Evolutionary conservation across 1,284 basidiomycete species (phyloP).

Genomic region (Hemileia vastatrix): DNA sequence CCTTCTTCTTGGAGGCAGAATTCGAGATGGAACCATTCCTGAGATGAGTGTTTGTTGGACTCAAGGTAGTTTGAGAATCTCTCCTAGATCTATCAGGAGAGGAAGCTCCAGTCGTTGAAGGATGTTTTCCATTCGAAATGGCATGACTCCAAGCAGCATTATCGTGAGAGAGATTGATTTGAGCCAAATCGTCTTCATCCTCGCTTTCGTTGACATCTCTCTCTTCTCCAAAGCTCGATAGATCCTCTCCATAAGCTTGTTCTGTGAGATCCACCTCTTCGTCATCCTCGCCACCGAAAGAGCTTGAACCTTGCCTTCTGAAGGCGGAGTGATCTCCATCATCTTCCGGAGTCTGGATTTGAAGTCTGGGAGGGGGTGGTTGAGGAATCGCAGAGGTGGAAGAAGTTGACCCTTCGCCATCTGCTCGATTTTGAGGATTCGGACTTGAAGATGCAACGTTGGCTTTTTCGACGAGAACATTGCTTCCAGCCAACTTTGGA

Average conservation of each 20-base stretch:
- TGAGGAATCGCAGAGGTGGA: slow-evolving; percentile 28
- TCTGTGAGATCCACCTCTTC: slow-evolving; percentile 92
- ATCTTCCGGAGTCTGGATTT: slow-evolving; percentile 15
- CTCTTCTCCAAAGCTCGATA: slow-evolving; percentile 50
- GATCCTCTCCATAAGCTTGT: slow-evolving; percentile 71
- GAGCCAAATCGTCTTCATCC: slow-evolving; percentile 14
- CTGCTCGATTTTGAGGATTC: slow-evolving; percentile 12
- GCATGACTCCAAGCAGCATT: slow-evolving; percentile 31
- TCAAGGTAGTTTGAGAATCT: slow-evolving; percentile 11
- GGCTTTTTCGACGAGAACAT: slow-evolving; percentile 9
- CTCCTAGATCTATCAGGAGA: slow-evolving; percentile 9
- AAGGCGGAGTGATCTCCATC: background rate
- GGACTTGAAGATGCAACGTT: background rate
- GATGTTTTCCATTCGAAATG: slow-evolving; percentile 30
- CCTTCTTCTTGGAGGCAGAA: slow-evolving; percentile 33
- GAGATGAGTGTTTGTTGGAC: slow-evolving; percentile 23
- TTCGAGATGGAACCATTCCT: background rate
- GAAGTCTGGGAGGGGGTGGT: slow-evolving; percentile 31
- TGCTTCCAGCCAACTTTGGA: slow-evolving; percentile 1
- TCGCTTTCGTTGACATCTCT: slow-evolving; percentile 15
- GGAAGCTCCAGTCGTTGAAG: slow-evolving; percentile 43
- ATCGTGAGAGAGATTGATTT: slow-evolving; percentile 34
- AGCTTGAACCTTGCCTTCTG: slow-evolving; percentile 37
- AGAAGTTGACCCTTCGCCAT: slow-evolving; percentile 5
- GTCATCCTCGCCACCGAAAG: slow-evolving; percentile 49